Conservation (phyloP, 352 stramenopile species). For the Pythium rhizo-oryzae region DNA sequence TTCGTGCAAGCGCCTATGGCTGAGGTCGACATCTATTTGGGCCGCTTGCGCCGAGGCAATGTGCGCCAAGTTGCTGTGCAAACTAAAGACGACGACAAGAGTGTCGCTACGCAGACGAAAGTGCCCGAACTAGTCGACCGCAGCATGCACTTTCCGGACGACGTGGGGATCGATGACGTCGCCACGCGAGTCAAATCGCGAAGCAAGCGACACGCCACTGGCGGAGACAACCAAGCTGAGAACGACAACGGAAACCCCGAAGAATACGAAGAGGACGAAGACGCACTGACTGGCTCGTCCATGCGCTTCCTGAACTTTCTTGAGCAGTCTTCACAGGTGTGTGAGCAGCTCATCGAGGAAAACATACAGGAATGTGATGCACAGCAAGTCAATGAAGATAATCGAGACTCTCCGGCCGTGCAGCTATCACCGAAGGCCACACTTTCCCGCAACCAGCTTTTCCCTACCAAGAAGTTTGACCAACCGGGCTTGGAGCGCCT, state of each 20-base stretch:
- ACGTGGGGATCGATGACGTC: slow-evolving; percentile 60
- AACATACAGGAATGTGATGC: slow-evolving; percentile 39
- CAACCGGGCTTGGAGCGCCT: slow-evolving; percentile 35
- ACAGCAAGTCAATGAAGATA: slow-evolving; percentile 10
- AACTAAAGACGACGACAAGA: slow-evolving; percentile 61
- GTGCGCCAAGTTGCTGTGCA: slow-evolving; percentile 61
- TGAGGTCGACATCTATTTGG: slow-evolving; percentile 63
- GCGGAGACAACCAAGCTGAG: slow-evolving; percentile 23
- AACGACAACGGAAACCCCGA: slow-evolving; percentile 25
- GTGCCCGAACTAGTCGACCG: slow-evolving; percentile 40
- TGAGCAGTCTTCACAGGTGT: slow-evolving; percentile 58
- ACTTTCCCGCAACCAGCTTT: slow-evolving; percentile 35
- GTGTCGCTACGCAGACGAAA: slow-evolving; percentile 57
- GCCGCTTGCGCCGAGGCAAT: slow-evolving; percentile 47
- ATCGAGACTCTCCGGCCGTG: not conserved
- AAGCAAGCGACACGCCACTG: slow-evolving; percentile 1
- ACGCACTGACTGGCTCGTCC: slow-evolving; percentile 32
- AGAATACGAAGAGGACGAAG: slow-evolving; percentile 1
- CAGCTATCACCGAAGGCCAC: slow-evolving; percentile 15
- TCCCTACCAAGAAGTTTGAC: slow-evolving; percentile 39
- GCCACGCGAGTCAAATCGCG: not conserved
- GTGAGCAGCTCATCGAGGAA: slow-evolving; percentile 56
- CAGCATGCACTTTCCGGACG: slow-evolving; percentile 74
- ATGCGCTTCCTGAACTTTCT: slow-evolving; percentile 66
- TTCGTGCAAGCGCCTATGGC: slow-evolving; percentile 62